Percentiles rank a stretch among this genome's conserved stretches.
Evolutionary conservation across 1,139 yeast species (phyloP).

Genomic region (Schizosaccharomyces versatilis): DNA sequence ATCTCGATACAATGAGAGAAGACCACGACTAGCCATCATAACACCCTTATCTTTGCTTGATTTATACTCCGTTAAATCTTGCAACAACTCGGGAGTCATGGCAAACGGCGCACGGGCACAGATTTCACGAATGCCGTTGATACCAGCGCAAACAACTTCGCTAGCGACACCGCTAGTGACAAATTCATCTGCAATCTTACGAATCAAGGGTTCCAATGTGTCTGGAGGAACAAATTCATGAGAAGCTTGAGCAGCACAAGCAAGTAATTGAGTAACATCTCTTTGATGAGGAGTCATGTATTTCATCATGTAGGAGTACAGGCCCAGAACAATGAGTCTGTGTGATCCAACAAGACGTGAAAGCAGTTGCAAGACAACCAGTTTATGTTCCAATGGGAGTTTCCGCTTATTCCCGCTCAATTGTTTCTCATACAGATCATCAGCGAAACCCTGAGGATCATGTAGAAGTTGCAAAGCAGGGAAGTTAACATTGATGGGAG

Average conservation of each 20-base stretch:
- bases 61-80: conserved; percentile 72
- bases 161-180: conserved; percentile 96
- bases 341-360: conserved; percentile 85
- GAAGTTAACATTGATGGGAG: conserved; percentile 36
- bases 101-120: conserved; percentile 84
- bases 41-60: conserved; percentile 88
- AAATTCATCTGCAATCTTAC: conserved; percentile 90
- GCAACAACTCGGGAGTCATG: conserved; percentile 63
- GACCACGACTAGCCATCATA: conserved; percentile 80
- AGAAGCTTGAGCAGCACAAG: conserved; percentile 88
- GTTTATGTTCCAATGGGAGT: conserved; percentile 70
- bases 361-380: conserved; percentile 62
- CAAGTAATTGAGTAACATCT: conserved; percentile 87
- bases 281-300: conserved; percentile 84
- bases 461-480: conserved; percentile 81
- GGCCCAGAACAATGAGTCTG: conserved; percentile 69
- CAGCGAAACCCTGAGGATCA: conserved; percentile 97
- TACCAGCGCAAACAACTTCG: conserved; percentile 94
- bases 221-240: conserved; percentile 97
- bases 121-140: conserved; percentile 82
- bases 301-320: conserved; percentile 69
- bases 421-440: conserved; percentile 49
- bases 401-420: conserved; percentile 35
- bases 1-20: conserved; percentile 68
- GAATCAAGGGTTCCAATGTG: conserved; percentile 48